phyloP scores from a whole-genome alignment of 169 alveolate genomes.

The Cardiosporidium cionae region DNA sequence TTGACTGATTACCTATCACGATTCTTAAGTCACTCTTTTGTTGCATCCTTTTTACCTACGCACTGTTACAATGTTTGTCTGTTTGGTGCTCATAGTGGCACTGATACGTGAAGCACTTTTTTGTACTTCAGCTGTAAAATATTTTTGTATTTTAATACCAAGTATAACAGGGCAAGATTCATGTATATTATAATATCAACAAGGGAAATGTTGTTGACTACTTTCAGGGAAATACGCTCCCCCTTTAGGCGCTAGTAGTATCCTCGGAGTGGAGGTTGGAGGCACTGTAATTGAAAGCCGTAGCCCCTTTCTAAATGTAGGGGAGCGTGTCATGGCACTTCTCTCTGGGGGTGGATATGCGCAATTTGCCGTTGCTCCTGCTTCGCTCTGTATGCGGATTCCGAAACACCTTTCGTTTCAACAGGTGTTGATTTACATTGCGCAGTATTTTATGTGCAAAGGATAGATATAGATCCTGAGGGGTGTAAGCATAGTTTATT shows the following conservation, averaged over 20 bases:
- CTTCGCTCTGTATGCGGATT: conserved; percentile 36
- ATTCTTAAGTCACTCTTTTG: too few relatives aligned
- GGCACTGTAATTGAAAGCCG: not conserved
- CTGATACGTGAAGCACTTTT: too few relatives aligned
- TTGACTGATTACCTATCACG: too few relatives aligned
- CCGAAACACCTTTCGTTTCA: conserved; percentile 38
- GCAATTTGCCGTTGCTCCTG: conserved; percentile 45
- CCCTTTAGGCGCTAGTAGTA: conserved; percentile 1
- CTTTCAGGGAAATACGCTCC: conserved; percentile 1
- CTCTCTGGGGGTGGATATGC: conserved; percentile 69
- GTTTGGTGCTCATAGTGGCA: too few relatives aligned
- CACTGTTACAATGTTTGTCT: too few relatives aligned
- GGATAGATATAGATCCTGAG: too few relatives aligned
- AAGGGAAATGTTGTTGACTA: not conserved
- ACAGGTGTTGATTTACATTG: too few relatives aligned
- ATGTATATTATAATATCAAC: not conserved
- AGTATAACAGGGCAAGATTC: not conserved
- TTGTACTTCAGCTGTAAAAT: too few relatives aligned
- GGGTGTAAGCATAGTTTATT: too few relatives aligned
- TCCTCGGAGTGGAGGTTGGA: not conserved
- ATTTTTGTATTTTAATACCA: not conserved
- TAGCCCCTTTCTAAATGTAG: not conserved
- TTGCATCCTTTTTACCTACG: too few relatives aligned
- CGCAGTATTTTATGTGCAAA: too few relatives aligned
- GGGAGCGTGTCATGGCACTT: conserved; percentile 50